phyloP scores from a whole-genome alignment of 2,329 filamentous ascomycete genomes.

The Xenoacremonium recifei region DNA sequence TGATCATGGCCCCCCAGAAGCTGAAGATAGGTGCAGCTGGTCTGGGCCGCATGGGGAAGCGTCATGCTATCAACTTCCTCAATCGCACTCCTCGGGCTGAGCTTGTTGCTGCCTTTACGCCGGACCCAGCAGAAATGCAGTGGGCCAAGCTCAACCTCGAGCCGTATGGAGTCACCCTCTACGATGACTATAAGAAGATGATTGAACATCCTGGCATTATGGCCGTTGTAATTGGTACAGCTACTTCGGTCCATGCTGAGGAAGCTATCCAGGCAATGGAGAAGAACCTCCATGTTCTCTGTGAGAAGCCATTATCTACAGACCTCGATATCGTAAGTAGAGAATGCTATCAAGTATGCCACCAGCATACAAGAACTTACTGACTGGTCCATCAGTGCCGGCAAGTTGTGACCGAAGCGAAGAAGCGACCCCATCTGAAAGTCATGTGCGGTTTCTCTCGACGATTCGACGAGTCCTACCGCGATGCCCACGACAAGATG shows the following conservation, averaged over 20 bases:
- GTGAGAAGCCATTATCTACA: slow-evolving; percentile 60
- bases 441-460: slow-evolving; percentile 46
- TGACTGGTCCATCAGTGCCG: slow-evolving; percentile 4
- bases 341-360: too few species aligned
- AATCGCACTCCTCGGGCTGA: slow-evolving; percentile 44
- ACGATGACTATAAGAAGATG: slow-evolving; percentile 46
- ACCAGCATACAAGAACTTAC: too few species aligned
- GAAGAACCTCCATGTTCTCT: slow-evolving; percentile 53
- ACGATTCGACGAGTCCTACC: slow-evolving; percentile 62
- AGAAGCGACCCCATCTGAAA: slow-evolving; percentile 54
- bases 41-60: slow-evolving; percentile 51
- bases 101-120: slow-evolving; percentile 49
- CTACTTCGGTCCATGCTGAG: slow-evolving; percentile 55
- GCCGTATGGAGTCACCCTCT: slow-evolving; percentile 42
- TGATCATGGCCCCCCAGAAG: slow-evolving; percentile 21
- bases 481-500: slow-evolving; percentile 55
- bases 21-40: slow-evolving; percentile 46
- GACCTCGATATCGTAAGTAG: slow-evolving; percentile 30
- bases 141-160: slow-evolving; percentile 45
- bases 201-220: slow-evolving; percentile 36
- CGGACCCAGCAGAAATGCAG: slow-evolving; percentile 40
- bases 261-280: slow-evolving; percentile 57
- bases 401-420: slow-evolving; percentile 13
- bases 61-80: slow-evolving; percentile 48
- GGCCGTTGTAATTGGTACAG: slow-evolving; percentile 40